Evolutionary conservation across 2,329 filamentous ascomycete species (phyloP), one percentile per base, ranked within the genome.

Genomic region (Colletotrichum sp.): DNA sequence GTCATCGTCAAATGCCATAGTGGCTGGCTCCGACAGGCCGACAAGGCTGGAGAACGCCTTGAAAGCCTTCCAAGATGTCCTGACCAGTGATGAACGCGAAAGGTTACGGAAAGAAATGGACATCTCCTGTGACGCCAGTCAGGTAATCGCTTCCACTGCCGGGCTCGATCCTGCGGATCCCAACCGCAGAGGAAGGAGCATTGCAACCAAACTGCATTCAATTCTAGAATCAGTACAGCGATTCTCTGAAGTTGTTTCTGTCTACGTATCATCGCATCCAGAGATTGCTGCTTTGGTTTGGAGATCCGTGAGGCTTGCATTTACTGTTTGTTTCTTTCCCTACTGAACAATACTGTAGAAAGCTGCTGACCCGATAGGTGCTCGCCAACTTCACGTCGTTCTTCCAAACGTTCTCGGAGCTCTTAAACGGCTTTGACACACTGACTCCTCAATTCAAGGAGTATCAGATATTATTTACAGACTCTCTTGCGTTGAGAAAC

Each of bases 251-350:
- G 67, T 85, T 16, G 68, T n/a, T n/a, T n/a, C n/a, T n/a, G n/a
- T 81, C 1, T 83, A 82, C n/a, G 80, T 83, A 29, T 83, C 82
- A 2, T 81, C 83, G 0, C 75, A 84, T 67, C 81, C 81, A 1
- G 76, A 78, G 27, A 81, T 85, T 29, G 82, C 85, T 8, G 83
- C 83, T 6, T 76, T 86, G 3, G 79, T 87, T 24, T 87, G 84
- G 86, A 85, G 85, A 2, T 84, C 82, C 55, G 77, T 86, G 5
- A 84, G 83, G 72, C 73, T 87, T n/a, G 82, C 85, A 16, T 79
- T 87, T 58, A 78, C 82, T 65, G 81, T 83, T 11, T 2, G 57
- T 34, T 36, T 3, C 0, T n/a, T n/a, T n/a, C n/a, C n/a, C n/a
- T n/a, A n/a, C n/a, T n/a, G n/a, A n/a, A n/a, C n/a, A n/a, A n/a